Evolutionary conservation across 345 rosid species (phyloP), one percentile per base, ranked within the genome.

Genomic region (Linum lewisii): DNA sequence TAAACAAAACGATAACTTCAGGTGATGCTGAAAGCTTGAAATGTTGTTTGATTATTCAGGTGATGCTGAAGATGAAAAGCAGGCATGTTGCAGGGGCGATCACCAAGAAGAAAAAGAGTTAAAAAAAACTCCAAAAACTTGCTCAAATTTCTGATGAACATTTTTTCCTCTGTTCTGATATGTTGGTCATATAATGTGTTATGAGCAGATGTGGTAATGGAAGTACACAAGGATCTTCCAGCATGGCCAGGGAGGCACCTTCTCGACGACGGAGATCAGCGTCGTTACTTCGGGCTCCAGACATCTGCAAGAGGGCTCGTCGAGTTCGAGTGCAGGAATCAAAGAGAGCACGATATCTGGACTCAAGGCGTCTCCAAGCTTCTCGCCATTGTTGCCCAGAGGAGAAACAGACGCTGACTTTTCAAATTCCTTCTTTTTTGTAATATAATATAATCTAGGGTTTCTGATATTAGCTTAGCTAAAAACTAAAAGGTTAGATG

Each of bases 201-300:
- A 7, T 21, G 29, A 2, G 68, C 86, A 88, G 97, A 77, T 77
- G 77, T 79, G 56, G 87, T 93, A 34, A 13, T 81, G 60, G 97
- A 81, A 53, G 94, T 88, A 44, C 75, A 75, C 77, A 82, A 73
- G 65, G 89, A 86, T 70, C 62, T 88, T 79, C 74, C 93, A 5
- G 89, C 99, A 19, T 93, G 95, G 95, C 84, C 97, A 0, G 99
- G 97, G 9, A 83, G 99, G 69, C 87, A 83, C 62, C 55, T 86
- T 47, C 76, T 84, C n/a, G 78, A 88, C 15, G 74, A 73, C 5
- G 84, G 91, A 20, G 86, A 81, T 60, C 73, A 86, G 69, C 80
- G 82, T 10, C 73, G 75, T 32, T 88, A 93, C 83, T 93, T 88
- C 24, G 99, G 94, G 22, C 68, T 86, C 62, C 85, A 82, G 74